Evolutionary conservation across 1,284 basidiomycete species (phyloP), one percentile per base, ranked within the genome.

Genomic region (Pascua sp.): DNA sequence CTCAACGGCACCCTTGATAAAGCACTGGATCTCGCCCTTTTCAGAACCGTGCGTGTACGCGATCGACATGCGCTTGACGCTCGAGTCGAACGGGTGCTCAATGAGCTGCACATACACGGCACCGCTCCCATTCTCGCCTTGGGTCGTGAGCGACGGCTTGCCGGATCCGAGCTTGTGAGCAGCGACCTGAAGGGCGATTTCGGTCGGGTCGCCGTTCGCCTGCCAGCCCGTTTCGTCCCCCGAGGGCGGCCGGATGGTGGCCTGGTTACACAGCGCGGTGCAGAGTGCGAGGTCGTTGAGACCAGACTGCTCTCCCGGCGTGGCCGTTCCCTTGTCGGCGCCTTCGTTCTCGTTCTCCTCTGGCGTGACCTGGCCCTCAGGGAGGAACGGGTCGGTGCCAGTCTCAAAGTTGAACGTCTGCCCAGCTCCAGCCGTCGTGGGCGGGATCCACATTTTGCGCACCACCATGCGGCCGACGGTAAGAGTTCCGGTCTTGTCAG

Each of bases 151-250:
- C 53, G 71, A 71, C 11, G 73, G 71, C 60, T 78, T 77, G 16
- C 77, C 76, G 52, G 72, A 73, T 11, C 77, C 77, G 41, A 79
- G 70, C 59, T 82, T 82, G 62, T 82, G 81, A 0, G 83, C 83
- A 53, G 84, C 84, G 8, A 86, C 85, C 70, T 86, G 85, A 8
- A 87, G 80, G 0, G 85, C 85, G 40, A 83, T 80, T 67, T 85
- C 83, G 15, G 87, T 88, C 1, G 86, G 84, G 65, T 88, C 86
- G 37, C 87, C 87, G 47, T 84, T 83, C 0, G 85, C 83, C 42
- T 82, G 81, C 86, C 86, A 88, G 18, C 81, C 82, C 32, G n/a
- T n/a, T 13, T 80, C 77, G 42, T 64, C 72, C 9, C 64, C 72
- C 11, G 64, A 62, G 32, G 70, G 69, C 47, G 66, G 63, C 52